phyloP scores from a whole-genome alignment of 2,329 filamentous ascomycete genomes.

The Dactylellina cionopaga region DNA sequence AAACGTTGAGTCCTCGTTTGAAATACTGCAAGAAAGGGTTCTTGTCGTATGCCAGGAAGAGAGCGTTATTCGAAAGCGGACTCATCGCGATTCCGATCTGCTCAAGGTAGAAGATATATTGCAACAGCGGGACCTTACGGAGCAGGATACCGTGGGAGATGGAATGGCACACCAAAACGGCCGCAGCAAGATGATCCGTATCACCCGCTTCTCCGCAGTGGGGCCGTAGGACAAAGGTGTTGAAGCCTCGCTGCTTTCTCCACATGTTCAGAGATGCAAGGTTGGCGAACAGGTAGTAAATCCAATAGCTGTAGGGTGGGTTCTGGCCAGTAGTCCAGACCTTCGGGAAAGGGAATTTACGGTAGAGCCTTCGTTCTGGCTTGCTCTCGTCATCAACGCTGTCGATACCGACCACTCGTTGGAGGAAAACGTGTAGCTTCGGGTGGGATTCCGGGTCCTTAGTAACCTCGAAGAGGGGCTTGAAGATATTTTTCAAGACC shows the following conservation, averaged over 20 bases:
- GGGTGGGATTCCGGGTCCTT: constrained; percentile 85
- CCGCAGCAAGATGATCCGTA: constrained; percentile 92
- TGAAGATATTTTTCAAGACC: constrained; percentile 88
- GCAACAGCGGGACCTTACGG: constrained; percentile 90
- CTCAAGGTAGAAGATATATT: constrained; percentile 97
- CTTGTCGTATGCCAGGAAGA: constrained; percentile 95
- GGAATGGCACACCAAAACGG: constrained; percentile 90
- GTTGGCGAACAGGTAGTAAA: constrained; percentile 96
- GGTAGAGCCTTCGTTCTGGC: constrained; percentile 89
- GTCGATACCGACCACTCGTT: constrained; percentile 95
- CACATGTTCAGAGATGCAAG: constrained; percentile 90
- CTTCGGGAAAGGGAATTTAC: constrained; percentile 90
- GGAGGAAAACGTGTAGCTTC: constrained; percentile 92
- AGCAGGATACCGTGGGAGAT: constrained; percentile 94
- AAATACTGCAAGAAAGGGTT: constrained; percentile 98
- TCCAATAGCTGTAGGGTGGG: constrained; percentile 98
- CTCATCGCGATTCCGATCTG: constrained; percentile 99
- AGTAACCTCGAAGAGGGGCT: constrained; percentile 93
- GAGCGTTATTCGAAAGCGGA: constrained; percentile 95
- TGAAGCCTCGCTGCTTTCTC: constrained; percentile 91
- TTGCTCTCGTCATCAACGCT: constrained; percentile 99
- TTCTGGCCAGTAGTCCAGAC: constrained; percentile 93
- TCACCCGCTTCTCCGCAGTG: constrained; percentile 98
- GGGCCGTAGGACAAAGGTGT: constrained; percentile 89
- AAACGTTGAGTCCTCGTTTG: constrained; percentile 91